These are phyloP conservation scores for Ascochyta rabiei DNA, from an alignment of 2,329 filamentous ascomycete species.

Conservation along the genomic window DNA sequence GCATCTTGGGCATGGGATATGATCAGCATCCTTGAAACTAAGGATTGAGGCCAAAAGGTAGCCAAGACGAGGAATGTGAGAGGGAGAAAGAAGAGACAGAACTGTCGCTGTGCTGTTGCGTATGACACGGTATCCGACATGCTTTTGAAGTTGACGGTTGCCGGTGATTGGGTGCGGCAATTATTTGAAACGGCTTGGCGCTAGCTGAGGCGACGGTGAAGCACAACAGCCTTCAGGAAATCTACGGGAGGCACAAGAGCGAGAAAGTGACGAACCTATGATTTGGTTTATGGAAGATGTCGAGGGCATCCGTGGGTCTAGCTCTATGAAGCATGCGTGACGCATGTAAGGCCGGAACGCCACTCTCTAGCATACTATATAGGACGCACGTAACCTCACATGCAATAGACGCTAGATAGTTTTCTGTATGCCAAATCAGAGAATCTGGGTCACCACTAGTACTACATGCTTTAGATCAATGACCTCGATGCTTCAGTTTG, in stretches of 20 bases:
- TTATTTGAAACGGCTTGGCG: slow-evolving; percentile 36
- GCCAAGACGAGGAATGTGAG: slow-evolving; percentile 19
- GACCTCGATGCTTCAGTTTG: too few species aligned
- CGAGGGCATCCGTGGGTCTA: too few species aligned
- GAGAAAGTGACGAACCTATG: neutral
- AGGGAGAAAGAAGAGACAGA: slow-evolving; percentile 10
- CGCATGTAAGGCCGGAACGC: too few species aligned
- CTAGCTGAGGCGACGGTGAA: slow-evolving; percentile 31
- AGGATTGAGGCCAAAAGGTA: slow-evolving; percentile 21
- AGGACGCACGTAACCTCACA: too few species aligned
- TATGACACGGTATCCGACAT: neutral
- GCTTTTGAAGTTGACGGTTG: neutral
- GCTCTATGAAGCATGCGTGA: too few species aligned
- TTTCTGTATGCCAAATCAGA: too few species aligned
- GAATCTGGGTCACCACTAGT: too few species aligned
- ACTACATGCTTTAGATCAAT: too few species aligned
- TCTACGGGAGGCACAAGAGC: neutral
- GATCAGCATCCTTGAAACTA: slow-evolving; percentile 30
- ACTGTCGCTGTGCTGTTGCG: neutral
- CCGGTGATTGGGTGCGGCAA: slow-evolving; percentile 24
- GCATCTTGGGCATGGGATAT: slow-evolving; percentile 18
- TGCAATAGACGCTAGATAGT: too few species aligned
- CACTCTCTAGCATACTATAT: too few species aligned
- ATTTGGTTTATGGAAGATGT: too few species aligned
- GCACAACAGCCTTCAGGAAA: slow-evolving; percentile 30